Evolutionary conservation across 2,329 filamentous ascomycete species (phyloP).

Genomic region (Calonectria fujianensis): DNA sequence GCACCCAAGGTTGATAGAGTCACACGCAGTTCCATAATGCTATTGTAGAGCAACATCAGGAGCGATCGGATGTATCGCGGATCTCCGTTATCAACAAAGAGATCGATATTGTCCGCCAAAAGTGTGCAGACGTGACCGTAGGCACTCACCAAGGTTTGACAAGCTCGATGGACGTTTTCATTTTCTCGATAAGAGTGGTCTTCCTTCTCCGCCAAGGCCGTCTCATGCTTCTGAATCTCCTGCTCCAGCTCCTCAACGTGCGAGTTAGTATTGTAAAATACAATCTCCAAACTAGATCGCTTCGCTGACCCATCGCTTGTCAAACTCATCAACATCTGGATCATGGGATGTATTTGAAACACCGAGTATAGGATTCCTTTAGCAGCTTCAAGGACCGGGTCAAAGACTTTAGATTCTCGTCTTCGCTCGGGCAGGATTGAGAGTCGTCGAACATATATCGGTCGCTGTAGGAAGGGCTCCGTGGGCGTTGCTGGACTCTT

Average conservation of each 20-base stretch:
- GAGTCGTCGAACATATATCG: conserved; percentile 78
- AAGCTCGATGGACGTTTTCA: conserved; percentile 78
- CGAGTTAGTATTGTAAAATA: conserved; percentile 80
- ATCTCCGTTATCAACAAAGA: conserved; percentile 79
- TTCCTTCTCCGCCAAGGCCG: conserved; percentile 67
- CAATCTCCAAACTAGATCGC: conserved; percentile 78
- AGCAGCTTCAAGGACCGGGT: conserved; percentile 78
- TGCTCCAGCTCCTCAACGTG: conserved; percentile 80
- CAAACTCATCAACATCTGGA: conserved; percentile 78
- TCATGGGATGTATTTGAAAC: conserved; percentile 81
- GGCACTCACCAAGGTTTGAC: conserved; percentile 77
- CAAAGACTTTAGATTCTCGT: conserved; percentile 76
- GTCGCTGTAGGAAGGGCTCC: conserved; percentile 74
- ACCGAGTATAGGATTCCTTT: conserved; percentile 81
- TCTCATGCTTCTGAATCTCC: conserved; percentile 78
- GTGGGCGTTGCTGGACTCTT: conserved; percentile 77
- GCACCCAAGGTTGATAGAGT: conserved; percentile 64
- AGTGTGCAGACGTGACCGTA: conserved; percentile 80
- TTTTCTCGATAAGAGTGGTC: conserved; percentile 72
- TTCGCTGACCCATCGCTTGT: conserved; percentile 77
- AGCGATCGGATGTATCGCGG: conserved; percentile 80
- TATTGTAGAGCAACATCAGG: conserved; percentile 78
- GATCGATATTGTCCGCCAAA: conserved; percentile 76
- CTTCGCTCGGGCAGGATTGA: conserved; percentile 79
- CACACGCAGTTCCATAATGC: conserved; percentile 79